Conservation (phyloP, 1,139 yeast genomes). For the Taiozyma sp. region DNA sequence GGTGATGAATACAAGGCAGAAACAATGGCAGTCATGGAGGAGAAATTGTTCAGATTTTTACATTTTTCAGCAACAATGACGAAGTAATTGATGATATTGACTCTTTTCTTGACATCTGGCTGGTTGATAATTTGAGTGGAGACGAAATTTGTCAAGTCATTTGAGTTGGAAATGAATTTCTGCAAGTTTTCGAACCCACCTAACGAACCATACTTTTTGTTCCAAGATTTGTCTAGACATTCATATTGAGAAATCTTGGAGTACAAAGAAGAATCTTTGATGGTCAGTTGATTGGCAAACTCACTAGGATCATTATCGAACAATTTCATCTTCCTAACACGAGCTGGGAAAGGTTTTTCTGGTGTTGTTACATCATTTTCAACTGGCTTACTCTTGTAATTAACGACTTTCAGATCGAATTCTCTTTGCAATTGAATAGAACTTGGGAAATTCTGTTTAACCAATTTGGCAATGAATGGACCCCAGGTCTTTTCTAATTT, state of each 20-base stretch:
- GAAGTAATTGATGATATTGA: slow-evolving; percentile 66
- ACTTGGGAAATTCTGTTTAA: slow-evolving; percentile 42
- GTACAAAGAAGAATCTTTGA: slow-evolving; percentile 72
- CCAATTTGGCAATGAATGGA: slow-evolving; percentile 48
- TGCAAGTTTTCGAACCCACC: slow-evolving; percentile 53
- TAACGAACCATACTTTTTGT: slow-evolving; percentile 57
- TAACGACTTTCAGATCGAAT: slow-evolving; percentile 22
- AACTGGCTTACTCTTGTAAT: slow-evolving; percentile 4
- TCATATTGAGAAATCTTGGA: slow-evolving; percentile 68
- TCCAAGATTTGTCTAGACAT: slow-evolving; percentile 79
- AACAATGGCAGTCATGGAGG: slow-evolving; percentile 91
- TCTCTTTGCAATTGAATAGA: slow-evolving; percentile 29
- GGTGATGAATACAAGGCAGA: slow-evolving; percentile 89
- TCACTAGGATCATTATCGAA: slow-evolving; percentile 72
- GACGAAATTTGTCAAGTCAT: slow-evolving; percentile 80
- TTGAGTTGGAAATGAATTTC: slow-evolving; percentile 73
- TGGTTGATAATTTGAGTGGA: slow-evolving; percentile 69
- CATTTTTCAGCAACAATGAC: slow-evolving; percentile 81
- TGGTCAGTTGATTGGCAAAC: slow-evolving; percentile 79
- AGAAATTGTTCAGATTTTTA: slow-evolving; percentile 72
- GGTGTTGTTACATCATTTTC: neutral
- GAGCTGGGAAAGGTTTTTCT: slow-evolving; percentile 13
- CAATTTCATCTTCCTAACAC: slow-evolving; percentile 38
- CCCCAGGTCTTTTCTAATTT: slow-evolving; percentile 50
- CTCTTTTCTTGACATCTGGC: slow-evolving; percentile 63